Conservation (phyloP, 179 eudicot species). For the Beta lomatogona region DNA sequence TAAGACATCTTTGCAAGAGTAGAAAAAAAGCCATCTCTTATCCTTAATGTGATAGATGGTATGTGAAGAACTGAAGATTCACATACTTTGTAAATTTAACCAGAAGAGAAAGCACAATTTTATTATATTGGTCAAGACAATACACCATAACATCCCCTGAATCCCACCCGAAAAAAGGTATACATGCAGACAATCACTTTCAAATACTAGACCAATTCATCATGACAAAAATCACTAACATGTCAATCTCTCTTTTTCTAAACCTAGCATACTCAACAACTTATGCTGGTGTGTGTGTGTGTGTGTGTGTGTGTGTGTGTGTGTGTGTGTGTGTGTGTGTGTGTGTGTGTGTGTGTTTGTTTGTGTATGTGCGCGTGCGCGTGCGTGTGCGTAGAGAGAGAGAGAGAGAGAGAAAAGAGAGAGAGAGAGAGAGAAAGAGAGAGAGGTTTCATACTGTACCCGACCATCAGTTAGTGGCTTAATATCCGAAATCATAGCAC, state of each 20-base stretch:
- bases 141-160: background rate
- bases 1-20: background rate
- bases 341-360: no score
- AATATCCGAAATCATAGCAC: slow-evolving; percentile 82
- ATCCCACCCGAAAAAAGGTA: background rate
- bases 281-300: background rate
- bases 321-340: no score
- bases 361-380: no score
- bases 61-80: background rate
- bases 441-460: slow-evolving; percentile 47
- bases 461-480: slow-evolving; percentile 92
- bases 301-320: background rate
- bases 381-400: no score
- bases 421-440: slow-evolving; percentile 22
- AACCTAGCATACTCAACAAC: background rate
- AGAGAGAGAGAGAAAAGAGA: no score
- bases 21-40: background rate
- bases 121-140: background rate
- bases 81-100: background rate
- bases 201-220: background rate
- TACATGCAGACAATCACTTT: no score
- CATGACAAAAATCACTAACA: background rate
- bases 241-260: background rate
- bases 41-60: background rate
- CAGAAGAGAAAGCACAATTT: slow-evolving; percentile 3